Evolutionary conservation across 805 yeast genomes (phyloP).

Genomic region (Zygosaccharomyces rouxii): DNA sequence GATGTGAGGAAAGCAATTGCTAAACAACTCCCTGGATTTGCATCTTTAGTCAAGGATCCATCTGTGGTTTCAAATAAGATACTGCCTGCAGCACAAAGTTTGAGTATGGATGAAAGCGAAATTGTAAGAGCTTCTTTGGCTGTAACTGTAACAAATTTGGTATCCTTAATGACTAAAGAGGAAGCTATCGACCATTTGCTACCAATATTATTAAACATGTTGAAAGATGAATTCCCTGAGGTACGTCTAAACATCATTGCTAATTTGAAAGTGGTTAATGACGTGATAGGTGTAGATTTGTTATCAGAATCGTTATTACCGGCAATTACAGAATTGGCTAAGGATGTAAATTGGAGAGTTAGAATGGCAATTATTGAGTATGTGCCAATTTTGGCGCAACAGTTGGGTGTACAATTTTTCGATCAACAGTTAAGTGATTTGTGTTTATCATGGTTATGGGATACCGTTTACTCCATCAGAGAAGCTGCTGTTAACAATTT

Average conservation of each 20-base stretch:
- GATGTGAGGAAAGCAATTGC: conserved; percentile 95
- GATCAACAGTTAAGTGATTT: conserved; percentile 86
- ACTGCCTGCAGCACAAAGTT: conserved; percentile 75
- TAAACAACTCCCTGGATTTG: conserved; percentile 79
- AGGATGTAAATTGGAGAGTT: conserved; percentile 96
- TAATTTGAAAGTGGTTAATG: conserved; percentile 85
- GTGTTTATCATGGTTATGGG: conserved; percentile 98
- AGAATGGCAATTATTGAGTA: conserved; percentile 95
- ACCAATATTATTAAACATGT: conserved; percentile 88
- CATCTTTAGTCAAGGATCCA: conserved; percentile 45
- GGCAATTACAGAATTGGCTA: conserved; percentile 92
- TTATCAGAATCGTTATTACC: conserved; percentile 86
- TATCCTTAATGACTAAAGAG: conserved; percentile 81
- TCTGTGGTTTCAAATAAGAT: conserved; percentile 60
- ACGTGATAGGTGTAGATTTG: conserved; percentile 86
- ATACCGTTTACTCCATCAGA: conserved; percentile 91
- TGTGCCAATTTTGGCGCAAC: conserved; percentile 90
- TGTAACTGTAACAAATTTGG: conserved; percentile 76
- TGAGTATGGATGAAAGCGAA: conserved; percentile 89
- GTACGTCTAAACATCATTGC: conserved; percentile 92
- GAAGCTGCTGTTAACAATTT: conserved; percentile 91
- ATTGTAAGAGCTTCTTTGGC: conserved; percentile 92
- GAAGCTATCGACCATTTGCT: conserved; percentile 74
- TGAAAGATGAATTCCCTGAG: conserved; percentile 95
- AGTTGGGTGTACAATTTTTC: conserved; percentile 88